Conservation (phyloP, 257 asterid genomes). For the Coffea canephora region DNA sequence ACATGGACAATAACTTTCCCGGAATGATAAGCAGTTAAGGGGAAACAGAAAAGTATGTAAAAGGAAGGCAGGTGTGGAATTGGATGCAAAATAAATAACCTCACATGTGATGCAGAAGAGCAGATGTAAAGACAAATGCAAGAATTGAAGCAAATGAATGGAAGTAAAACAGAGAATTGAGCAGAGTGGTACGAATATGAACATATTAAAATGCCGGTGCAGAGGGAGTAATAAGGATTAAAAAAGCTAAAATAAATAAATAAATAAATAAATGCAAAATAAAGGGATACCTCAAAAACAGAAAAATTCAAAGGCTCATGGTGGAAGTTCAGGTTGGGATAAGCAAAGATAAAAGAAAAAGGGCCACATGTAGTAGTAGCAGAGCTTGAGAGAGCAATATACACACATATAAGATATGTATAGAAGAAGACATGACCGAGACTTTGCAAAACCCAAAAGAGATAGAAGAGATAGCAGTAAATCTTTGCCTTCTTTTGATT, state of each 20-base stretch:
- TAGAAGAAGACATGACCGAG: constrained; percentile 34
- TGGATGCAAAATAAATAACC: neutral
- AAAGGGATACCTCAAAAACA: constrained; percentile 17
- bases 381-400: constrained; percentile 25
- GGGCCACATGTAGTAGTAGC: constrained; percentile 22
- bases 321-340: constrained; percentile 25
- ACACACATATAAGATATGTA: no score
- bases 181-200: neutral
- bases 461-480: neutral
- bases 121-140: neutral
- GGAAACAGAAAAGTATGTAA: no score
- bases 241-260: no score
- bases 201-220: neutral
- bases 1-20: neutral
- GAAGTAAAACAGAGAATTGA: neutral
- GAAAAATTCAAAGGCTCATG: constrained; percentile 21
- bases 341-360: constrained; percentile 22
- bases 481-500: no score
- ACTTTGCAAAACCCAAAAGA: constrained; percentile 39
- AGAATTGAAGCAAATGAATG: neutral
- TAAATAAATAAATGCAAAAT: no score
- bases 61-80: no score
- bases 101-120: neutral
- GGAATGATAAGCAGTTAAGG: neutral
- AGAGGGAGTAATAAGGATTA: neutral